A percentile compares a stretch with the other conserved stretches of the same genome.
Conservation (phyloP, 2,329 filamentous ascomycete species). For the Diaporthe citri region DNA sequence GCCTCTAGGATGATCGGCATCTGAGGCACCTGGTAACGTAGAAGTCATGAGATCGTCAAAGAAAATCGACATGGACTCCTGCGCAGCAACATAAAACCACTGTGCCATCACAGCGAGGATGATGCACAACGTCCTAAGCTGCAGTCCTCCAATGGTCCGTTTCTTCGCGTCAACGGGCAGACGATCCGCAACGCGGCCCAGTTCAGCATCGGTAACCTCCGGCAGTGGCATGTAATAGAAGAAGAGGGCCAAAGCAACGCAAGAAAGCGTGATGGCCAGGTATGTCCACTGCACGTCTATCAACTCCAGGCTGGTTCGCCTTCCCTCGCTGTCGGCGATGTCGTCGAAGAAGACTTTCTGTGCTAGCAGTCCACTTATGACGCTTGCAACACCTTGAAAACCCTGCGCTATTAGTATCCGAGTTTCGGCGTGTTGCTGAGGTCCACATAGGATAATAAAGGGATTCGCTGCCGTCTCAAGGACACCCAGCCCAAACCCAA, state of each 20-base stretch:
- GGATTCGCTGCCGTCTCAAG: conserved; percentile 87
- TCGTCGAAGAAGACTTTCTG: conserved; percentile 79
- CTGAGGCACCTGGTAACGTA: conserved; percentile 48
- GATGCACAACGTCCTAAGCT: conserved; percentile 69
- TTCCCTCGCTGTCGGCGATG: conserved; percentile 55
- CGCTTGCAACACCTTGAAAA: conserved; percentile 80
- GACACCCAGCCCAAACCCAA: conserved; percentile 81
- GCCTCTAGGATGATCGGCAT: conserved; percentile 53
- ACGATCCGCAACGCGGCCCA: conserved; percentile 61
- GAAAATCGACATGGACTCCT: conserved; percentile 74
- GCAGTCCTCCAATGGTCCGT: conserved; percentile 61
- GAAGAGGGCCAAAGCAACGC: conserved; percentile 76
- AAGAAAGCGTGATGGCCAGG: conserved; percentile 82
- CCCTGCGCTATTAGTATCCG: conserved; percentile 82
- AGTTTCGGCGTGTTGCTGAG: conserved; percentile 78
- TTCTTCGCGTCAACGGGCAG: conserved; percentile 65
- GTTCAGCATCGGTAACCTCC: conserved; percentile 69
- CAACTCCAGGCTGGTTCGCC: conserved; percentile 62
- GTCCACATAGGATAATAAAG: conserved; percentile 79
- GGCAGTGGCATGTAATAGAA: conserved; percentile 78
- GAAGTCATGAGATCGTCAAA: conserved; percentile 66
- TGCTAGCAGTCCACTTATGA: conserved; percentile 79
- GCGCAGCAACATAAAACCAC: conserved; percentile 83
- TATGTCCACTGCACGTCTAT: conserved; percentile 88
- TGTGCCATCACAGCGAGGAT: conserved; percentile 81